Conservation (phyloP, 1,284 basidiomycete species). For the Trichosporon inkin region DNA sequence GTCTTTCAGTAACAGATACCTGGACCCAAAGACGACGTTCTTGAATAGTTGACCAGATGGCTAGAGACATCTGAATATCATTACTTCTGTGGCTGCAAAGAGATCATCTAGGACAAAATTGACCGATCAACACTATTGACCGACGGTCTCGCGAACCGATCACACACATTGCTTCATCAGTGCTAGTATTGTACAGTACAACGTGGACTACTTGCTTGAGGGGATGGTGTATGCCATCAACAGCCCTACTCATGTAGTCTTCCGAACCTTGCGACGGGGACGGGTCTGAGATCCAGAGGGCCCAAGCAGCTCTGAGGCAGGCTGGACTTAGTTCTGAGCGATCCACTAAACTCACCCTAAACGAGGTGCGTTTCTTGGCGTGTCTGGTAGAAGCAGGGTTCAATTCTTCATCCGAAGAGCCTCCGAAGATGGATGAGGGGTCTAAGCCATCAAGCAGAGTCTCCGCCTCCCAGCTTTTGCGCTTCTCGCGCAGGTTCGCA, state of each 20-base stretch:
- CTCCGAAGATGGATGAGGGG: background rate
- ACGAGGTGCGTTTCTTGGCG: background rate
- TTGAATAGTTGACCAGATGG: too few species aligned
- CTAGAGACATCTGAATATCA: too few species aligned
- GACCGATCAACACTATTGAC: slow-evolving; percentile 1
- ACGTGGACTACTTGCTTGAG: background rate
- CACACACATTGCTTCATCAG: too few species aligned
- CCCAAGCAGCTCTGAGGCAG: background rate
- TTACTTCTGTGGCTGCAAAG: too few species aligned
- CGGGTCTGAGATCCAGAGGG: background rate
- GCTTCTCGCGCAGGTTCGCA: background rate
- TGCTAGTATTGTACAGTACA: background rate
- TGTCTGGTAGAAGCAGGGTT: background rate
- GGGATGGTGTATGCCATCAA: background rate
- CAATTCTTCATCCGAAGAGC: background rate
- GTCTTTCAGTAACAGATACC: too few species aligned
- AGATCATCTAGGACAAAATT: too few species aligned
- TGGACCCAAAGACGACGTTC: too few species aligned
- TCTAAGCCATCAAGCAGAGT: background rate
- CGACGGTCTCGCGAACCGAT: background rate
- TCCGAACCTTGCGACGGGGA: background rate
- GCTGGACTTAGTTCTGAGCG: background rate
- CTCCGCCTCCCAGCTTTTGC: slow-evolving; percentile 1
- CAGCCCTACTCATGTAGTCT: background rate
- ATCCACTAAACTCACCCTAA: background rate